Evolutionary conservation across 106 monocot species (phyloP).

Genomic region (Dioscorea zingiberensis): DNA sequence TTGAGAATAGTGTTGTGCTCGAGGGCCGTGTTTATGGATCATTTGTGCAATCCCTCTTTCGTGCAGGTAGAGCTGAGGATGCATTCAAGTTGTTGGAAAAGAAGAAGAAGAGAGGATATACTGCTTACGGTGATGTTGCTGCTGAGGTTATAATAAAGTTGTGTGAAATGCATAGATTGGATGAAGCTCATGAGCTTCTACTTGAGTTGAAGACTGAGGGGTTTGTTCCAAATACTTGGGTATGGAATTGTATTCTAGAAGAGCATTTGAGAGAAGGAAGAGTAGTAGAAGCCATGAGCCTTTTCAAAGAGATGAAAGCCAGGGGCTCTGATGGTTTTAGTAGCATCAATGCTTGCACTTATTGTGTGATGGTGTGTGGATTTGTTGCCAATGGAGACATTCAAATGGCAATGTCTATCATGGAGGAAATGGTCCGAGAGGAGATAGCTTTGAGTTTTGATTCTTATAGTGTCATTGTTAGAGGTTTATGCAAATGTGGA

Average conservation of each 20-base stretch:
- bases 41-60: constrained; percentile 21
- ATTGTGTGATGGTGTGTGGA: constrained; percentile 11
- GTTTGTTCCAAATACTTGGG: constrained; percentile 18
- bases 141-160: constrained; percentile 9
- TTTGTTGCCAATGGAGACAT: constrained; percentile 14
- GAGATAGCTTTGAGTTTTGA: constrained; percentile 12
- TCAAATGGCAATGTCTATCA: background rate
- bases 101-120: constrained; percentile 11
- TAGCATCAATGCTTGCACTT: constrained; percentile 16
- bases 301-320: constrained; percentile 17
- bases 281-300: constrained; percentile 2
- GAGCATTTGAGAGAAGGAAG: constrained; percentile 17
- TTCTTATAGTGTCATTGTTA: constrained; percentile 18
- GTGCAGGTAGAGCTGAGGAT: constrained; percentile 14
- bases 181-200: constrained; percentile 13
- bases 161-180: constrained; percentile 17
- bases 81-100: constrained; percentile 24
- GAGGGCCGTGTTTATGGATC: constrained; percentile 6
- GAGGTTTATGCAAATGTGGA: constrained; percentile 8
- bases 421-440: constrained; percentile 13
- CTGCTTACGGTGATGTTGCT: constrained; percentile 3
- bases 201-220: constrained; percentile 9
- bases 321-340: background rate
- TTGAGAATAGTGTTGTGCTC: constrained; percentile 1
- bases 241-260: constrained; percentile 13